Conservation (phyloP, 2,329 filamentous ascomycete species). For the Cyphellophora europaea region DNA sequence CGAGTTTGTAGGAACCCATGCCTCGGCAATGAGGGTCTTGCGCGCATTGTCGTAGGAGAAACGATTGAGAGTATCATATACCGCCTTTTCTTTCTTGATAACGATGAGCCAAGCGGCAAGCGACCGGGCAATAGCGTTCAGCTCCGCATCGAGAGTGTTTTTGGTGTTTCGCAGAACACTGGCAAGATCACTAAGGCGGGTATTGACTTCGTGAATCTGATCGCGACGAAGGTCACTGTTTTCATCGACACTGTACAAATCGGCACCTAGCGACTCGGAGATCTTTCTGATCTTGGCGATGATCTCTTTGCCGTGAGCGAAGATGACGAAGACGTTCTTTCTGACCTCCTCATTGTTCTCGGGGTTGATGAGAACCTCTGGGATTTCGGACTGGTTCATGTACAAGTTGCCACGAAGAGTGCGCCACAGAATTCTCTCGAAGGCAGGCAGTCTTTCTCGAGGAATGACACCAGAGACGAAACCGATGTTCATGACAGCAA, state of each 20-base stretch:
- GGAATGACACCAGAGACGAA: conserved; percentile 96
- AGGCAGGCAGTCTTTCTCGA: conserved; percentile 83
- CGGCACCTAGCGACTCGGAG: conserved; percentile 90
- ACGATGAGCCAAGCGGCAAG: conserved; percentile 96
- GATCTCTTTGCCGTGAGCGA: conserved; percentile 96
- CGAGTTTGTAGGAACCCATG: conserved; percentile 91
- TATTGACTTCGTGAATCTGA: conserved; percentile 96
- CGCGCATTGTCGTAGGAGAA: conserved; percentile 95
- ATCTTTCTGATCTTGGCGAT: conserved; percentile 98
- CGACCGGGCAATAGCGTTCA: conserved; percentile 85
- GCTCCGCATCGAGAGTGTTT: conserved; percentile 82
- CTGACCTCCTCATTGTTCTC: conserved; percentile 81
- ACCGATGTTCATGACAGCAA: conserved; percentile 97
- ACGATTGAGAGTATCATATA: conserved; percentile 88
- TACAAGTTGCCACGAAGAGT: conserved; percentile 95
- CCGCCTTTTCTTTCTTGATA: conserved; percentile 95
- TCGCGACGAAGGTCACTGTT: conserved; percentile 91
- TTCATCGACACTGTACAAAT: conserved; percentile 94
- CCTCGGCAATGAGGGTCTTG: conserved; percentile 94
- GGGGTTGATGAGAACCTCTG: conserved; percentile 84
- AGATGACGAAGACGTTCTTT: conserved; percentile 99
- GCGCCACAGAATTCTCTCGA: conserved; percentile 95
- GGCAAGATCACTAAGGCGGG: conserved; percentile 76
- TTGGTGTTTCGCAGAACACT: conserved; percentile 94
- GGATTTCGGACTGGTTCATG: conserved; percentile 99